Evolutionary conservation across 371 early-diverging fungal genomes (phyloP), one percentile per base, ranked within the genome.

Genomic region (Nematocida sp.): DNA sequence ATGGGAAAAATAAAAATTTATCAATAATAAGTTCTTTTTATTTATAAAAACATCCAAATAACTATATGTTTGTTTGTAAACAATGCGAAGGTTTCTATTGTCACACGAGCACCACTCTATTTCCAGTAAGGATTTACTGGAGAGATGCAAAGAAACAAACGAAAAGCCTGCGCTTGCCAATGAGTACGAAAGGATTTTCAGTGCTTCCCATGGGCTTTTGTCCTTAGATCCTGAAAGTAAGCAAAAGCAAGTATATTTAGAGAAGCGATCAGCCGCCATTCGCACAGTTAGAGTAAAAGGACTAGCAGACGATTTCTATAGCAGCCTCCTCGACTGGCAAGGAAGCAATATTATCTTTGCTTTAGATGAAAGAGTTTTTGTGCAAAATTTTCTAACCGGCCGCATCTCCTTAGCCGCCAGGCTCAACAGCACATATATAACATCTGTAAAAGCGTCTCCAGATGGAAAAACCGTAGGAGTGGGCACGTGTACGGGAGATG

Each of bases 271-370:
- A 3, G 57, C 18, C 11, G 69, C 77, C 13, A 57, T 77, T 18
- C 75, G 77, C n/a, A 48, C 28, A 20, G 56, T 57, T 1, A 32
- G 67, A 9, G 69, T 78, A 13, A 53, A 64, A 33, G 59, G 66
- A 1, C 63, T 84, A 23, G 80, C 80, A 51, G 85, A 85, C 60
- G 85, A 85, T 63, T 85, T 85, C 65, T 85, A 85, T 56, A 75
- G 78, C 39, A 83, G 80, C 64, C 50, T 82, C 5, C 50, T 85
- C 9, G 82, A 81, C 67, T 85, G 85, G 85, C 77, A 79, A 32
- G 67, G 79, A 5, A 75, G 80, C 42, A 79, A 65, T 40, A 75
- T 83, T 18, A 66, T 53, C 32, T 85, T 80, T 79, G 78, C 78
- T 16, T 38, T 78, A 0, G 76, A 81, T 35, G 67, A 80, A 45